phyloP scores from a whole-genome alignment of 257 asterid genomes.

The Solanum ahanhuiri region DNA sequence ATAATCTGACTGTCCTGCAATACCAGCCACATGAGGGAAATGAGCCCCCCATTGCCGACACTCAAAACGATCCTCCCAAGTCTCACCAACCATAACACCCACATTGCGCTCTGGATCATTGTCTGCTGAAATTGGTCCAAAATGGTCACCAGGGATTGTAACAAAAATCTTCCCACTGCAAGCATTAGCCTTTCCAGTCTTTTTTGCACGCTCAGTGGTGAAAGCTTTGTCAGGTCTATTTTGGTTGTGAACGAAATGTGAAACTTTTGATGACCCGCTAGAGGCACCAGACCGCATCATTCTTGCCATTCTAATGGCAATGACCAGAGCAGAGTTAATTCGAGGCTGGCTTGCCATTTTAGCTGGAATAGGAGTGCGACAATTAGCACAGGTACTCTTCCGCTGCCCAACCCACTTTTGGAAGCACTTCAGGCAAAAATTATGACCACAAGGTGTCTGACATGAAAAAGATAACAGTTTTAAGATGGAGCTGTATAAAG shows the following conservation, averaged over 20 bases:
- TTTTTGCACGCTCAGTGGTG: slow-evolving; percentile 76
- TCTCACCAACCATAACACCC: slow-evolving; percentile 89
- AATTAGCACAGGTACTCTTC: slow-evolving; percentile 62
- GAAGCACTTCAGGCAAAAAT: slow-evolving; percentile 86
- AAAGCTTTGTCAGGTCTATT: slow-evolving; percentile 88
- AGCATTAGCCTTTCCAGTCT: slow-evolving; percentile 91
- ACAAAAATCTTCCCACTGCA: slow-evolving; percentile 89
- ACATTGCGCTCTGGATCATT: slow-evolving; percentile 54
- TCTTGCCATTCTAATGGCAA: slow-evolving; percentile 74
- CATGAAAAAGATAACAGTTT: background rate
- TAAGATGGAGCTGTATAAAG: background rate
- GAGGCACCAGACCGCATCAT: slow-evolving; percentile 27
- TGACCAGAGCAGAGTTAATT: slow-evolving; percentile 71
- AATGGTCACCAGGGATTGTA: slow-evolving; percentile 63
- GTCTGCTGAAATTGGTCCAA: slow-evolving; percentile 78
- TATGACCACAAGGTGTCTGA: slow-evolving; percentile 97
- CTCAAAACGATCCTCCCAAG: slow-evolving; percentile 82
- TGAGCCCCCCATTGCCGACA: slow-evolving; percentile 98
- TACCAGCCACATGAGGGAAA: slow-evolving; percentile 83
- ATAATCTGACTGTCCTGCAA: slow-evolving; percentile 61
- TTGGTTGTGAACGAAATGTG: slow-evolving; percentile 64
- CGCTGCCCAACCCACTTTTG: slow-evolving; percentile 53
- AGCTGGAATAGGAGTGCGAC: slow-evolving; percentile 53
- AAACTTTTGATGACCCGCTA: slow-evolving; percentile 36
- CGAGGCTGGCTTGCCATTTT: slow-evolving; percentile 83